Evolutionary conservation across 306 rosid species (phyloP).

Genomic region (Astragalus glycyphyllos): DNA sequence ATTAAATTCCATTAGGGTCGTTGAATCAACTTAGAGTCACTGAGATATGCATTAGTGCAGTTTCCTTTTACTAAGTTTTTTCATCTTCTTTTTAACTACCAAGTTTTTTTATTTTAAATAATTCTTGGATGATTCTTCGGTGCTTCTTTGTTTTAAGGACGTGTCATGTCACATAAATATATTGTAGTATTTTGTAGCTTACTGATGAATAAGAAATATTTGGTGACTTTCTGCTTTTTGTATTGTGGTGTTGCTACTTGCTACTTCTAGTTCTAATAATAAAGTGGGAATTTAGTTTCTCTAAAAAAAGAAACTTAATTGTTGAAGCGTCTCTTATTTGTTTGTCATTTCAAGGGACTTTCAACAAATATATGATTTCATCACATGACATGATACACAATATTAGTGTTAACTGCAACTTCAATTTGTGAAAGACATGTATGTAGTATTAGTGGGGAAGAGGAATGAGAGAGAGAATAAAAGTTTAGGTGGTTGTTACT

Average conservation of each 20-base stretch:
- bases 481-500: conserved; percentile 40
- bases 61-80: not conserved
- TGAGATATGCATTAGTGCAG: conserved; percentile 41
- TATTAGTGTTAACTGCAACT: no score
- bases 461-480: not conserved
- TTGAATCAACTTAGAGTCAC: conserved; percentile 31
- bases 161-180: conserved; percentile 16
- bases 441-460: not conserved
- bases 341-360: no score
- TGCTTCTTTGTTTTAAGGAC: conserved; percentile 42
- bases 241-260: not conserved
- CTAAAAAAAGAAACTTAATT: no score
- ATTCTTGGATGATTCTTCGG: conserved; percentile 45
- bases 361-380: no score
- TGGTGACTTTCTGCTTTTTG: conserved; percentile 12
- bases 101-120: not conserved
- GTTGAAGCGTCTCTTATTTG: no score
- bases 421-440: not conserved
- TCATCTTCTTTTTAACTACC: not conserved
- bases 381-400: no score
- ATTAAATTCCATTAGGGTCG: not conserved
- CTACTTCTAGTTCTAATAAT: no score
- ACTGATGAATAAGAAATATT: conserved; percentile 41
- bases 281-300: no score
- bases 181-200: conserved; percentile 48